Percentiles rank a stretch among this genome's conserved stretches.
phyloP scores from a whole-genome alignment of 805 yeast species.

The Wickerhamiella brachini region DNA sequence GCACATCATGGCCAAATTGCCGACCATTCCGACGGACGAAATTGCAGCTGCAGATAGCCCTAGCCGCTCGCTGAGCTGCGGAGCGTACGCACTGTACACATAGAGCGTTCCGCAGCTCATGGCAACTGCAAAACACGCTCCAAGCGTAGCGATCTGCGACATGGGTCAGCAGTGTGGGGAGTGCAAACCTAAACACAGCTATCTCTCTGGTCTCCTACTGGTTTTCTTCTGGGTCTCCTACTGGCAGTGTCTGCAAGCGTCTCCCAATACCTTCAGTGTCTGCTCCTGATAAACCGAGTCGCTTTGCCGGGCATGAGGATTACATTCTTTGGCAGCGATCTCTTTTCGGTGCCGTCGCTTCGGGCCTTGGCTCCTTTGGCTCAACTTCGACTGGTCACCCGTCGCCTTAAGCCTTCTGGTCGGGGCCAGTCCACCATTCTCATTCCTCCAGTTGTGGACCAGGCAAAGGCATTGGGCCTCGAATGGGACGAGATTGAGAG shows the following conservation, averaged over 20 bases:
- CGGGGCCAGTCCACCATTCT: slow-evolving; percentile 14
- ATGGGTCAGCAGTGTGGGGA: background rate
- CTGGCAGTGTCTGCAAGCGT: no score
- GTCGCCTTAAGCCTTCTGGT: slow-evolving; percentile 15
- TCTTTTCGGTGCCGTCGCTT: slow-evolving; percentile 5
- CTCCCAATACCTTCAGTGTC: no score
- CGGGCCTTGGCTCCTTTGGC: background rate
- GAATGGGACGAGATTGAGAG: slow-evolving; percentile 13
- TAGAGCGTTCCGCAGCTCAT: slow-evolving; percentile 49
- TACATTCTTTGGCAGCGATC: slow-evolving; percentile 18
- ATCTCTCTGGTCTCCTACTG: no score
- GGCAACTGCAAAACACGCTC: slow-evolving; percentile 18
- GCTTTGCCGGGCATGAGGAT: slow-evolving; percentile 8
- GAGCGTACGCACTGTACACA: slow-evolving; percentile 63
- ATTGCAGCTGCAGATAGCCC: slow-evolving; percentile 48
- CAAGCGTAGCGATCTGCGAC: slow-evolving; percentile 13
- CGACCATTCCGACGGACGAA: slow-evolving; percentile 51
- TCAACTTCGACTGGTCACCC: slow-evolving; percentile 1
- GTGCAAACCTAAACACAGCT: background rate
- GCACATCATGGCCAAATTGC: slow-evolving; percentile 49
- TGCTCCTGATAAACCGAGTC: no score
- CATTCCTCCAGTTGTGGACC: slow-evolving; percentile 12
- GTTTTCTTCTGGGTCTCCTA: no score
- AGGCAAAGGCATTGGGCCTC: slow-evolving; percentile 8
- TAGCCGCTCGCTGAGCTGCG: slow-evolving; percentile 52